Base-by-base conservation (phyloP, 495 filamentous ascomycete species). In the Parathielavia appendiculata region DNA sequence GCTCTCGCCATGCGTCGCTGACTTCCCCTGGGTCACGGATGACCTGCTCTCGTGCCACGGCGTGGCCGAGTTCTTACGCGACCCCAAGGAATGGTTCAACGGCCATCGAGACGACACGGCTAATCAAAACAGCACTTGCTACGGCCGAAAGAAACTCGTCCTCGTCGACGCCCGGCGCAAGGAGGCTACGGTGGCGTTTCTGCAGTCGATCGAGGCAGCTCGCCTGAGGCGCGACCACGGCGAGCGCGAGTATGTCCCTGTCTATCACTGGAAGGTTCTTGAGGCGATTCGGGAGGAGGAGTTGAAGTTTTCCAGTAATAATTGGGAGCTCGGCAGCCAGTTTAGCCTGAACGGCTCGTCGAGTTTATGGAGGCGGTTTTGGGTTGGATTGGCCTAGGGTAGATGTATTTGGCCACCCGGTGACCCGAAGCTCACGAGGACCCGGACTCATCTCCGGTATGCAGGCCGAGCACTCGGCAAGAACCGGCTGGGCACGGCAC, bases 211-310 rank as follows among this genome's bases (percentile, higher is more conserved):
- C 34, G 66, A 65, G 45, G 69, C 60, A 4, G 66, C 68, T 0
- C 60, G 63, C 22, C 56, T 77, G n/a, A 72, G 46, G 59, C 67
- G 58, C 20, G 63, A 52, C 32, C 69, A 67, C 6, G 70, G 73
- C 11, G 66, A 66, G 23, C 67, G 70, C 30, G 69, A 71, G 53
- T 75, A 72, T 64, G 67, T 80, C 0, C 60, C 66, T 2, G 68
- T 79, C 0, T 82, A 74, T 48, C 79, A 82, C 59, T 82, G 80
- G 80, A 63, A 75, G 14, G 67, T 79, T 1, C 54, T 82, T 10
- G 74, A 80, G 63, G 65, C 60, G 1, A 60, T 81, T 23, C 67
- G 64, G 3, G 68, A 70, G 48, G 64, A 71, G 17, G 78, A 82
- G 50, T 53, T 57, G 39, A 56, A 30, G 58, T 38, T n/a, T 4